Conservation (phyloP, 1,139 yeast genomes). For the Hyphopichia pseudoburtonii region DNA sequence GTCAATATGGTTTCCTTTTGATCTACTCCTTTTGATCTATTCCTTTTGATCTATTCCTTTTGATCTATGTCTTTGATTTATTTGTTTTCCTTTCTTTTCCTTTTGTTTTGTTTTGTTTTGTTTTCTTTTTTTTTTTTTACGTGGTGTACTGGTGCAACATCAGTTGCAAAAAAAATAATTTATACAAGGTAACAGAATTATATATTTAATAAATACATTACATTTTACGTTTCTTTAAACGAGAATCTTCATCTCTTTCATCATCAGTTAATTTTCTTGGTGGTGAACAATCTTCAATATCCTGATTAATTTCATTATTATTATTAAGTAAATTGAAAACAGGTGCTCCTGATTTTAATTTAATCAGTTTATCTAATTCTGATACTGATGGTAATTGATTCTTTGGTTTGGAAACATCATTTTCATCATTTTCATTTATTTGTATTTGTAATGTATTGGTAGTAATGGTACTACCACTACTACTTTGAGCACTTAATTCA, state of each 20-base stretch:
- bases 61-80: not conserved
- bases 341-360: slow-evolving; percentile 10
- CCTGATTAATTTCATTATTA: slow-evolving; percentile 3
- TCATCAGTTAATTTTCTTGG: slow-evolving; percentile 2
- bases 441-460: too few species aligned
- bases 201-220: not conserved
- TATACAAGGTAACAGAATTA: not conserved
- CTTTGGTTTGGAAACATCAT: slow-evolving; percentile 4
- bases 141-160: too few species aligned
- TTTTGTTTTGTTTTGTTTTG: too few species aligned
- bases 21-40: not conserved
- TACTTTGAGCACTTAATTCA: slow-evolving; percentile 1
- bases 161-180: too few species aligned
- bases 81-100: not conserved
- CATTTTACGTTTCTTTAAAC: slow-evolving; percentile 4
- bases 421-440: slow-evolving; percentile 4
- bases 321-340: slow-evolving; percentile 11
- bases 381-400: slow-evolving; percentile 35
- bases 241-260: slow-evolving; percentile 7
- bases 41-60: not conserved
- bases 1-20: not conserved
- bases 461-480: slow-evolving; percentile 1
- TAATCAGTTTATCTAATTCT: slow-evolving; percentile 37
- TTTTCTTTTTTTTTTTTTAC: too few species aligned
- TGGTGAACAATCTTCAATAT: not conserved